Base-by-base conservation (phyloP, 1,284 basidiomycete species). In the Cryptococcus sp. region DNA sequence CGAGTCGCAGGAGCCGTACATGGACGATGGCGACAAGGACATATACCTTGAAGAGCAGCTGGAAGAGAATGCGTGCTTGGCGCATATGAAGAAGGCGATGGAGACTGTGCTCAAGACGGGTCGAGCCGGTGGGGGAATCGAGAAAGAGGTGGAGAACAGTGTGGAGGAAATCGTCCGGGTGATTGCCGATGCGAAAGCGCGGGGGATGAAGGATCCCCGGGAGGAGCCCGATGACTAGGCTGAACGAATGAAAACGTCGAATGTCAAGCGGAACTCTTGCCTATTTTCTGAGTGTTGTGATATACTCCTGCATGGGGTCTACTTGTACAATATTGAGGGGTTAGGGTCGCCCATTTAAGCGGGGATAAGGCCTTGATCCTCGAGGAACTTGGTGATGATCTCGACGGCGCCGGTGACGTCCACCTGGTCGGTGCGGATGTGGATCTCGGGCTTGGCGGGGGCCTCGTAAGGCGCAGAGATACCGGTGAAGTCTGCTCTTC, bases 391-490 rank as follows among this genome's bases (percentile, higher is more conserved):
- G 35, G 84, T 83, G 72, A 98, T 93, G 57, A 85, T 81, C 61
- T 83, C 81, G 46, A 98, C 93, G 51, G 90, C 87, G 55, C 88
- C 85, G 40, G 83, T 81, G 46, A 98, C 87, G 64, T 87, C 84
- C 36, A 82, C 83, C 76, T 91, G 83, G 74, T 89, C 84, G 5
- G 95, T 98, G 72, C 84, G 86, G 76, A 99, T 89, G 79, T 96
- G 93, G 59, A 99, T 85, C 78, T 98, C 96, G 42, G 95, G 87
- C 16, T 80, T 80, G 56, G 82, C 81, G 6, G 96, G 95, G 8
- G 87, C 85, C 78, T 99, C 96, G 77, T 98, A 98, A 9, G 96
- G 96, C 3, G 96, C 92, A 38, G 91, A 94, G 72, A 99, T 88
- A 12, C 96, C 95, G 46, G 96, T 99, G 79, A 98, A 98, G 62